Evolutionary conservation across 2,329 filamentous ascomycete genomes (phyloP).

Genomic region (Neopestalotiopsis sp.): DNA sequence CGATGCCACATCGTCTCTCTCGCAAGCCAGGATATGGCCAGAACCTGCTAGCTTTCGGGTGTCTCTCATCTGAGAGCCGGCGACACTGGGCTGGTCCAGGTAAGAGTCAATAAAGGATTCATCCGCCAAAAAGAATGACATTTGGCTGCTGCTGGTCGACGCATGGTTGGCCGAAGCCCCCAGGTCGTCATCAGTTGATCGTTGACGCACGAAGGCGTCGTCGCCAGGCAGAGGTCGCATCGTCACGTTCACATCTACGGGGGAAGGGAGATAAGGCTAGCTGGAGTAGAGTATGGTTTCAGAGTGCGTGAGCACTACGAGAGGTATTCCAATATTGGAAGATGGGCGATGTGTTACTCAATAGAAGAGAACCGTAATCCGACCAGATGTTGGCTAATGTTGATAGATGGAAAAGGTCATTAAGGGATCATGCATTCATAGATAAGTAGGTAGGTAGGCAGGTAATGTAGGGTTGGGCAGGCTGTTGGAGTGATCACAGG

Average conservation of each 20-base stretch:
- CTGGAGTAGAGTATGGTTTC: background rate
- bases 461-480: background rate
- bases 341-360: background rate
- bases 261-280: background rate
- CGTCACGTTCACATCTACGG: slow-evolving; percentile 12
- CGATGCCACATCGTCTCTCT: slow-evolving; percentile 28
- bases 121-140: slow-evolving; percentile 58
- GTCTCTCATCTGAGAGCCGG: slow-evolving; percentile 34
- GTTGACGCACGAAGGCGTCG: slow-evolving; percentile 46
- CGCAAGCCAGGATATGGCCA: slow-evolving; percentile 18
- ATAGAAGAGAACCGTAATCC: too few relatives aligned
- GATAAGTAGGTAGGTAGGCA: background rate
- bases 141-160: slow-evolving; percentile 44
- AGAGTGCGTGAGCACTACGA: background rate
- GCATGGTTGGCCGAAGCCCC: slow-evolving; percentile 34
- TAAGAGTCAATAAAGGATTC: slow-evolving; percentile 52
- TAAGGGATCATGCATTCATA: slow-evolving; percentile 2
- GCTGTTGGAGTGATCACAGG: background rate
- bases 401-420: background rate
- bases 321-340: background rate
- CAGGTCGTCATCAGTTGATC: slow-evolving; percentile 42
- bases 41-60: slow-evolving; percentile 32
- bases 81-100: slow-evolving; percentile 35
- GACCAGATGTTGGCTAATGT: too few relatives aligned
- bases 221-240: slow-evolving; percentile 55